Percentiles rank a stretch among this genome's conserved stretches.
Conservation (phyloP, 805 yeast genomes). For the Wickerhamomyces tratensis region DNA sequence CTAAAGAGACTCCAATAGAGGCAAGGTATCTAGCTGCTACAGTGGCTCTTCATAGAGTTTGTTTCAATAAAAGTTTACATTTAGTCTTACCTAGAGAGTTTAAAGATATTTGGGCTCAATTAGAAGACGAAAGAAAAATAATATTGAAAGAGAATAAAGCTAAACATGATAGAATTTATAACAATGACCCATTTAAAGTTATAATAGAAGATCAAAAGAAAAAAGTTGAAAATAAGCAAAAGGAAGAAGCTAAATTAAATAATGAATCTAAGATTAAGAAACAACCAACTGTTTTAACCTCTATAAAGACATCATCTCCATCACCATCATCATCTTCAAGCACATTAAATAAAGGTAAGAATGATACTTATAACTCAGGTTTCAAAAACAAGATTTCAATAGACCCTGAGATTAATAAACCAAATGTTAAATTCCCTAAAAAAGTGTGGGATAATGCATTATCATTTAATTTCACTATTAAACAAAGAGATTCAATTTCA, state of each 20-base stretch:
- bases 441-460: constrained; percentile 69
- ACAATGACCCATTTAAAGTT: constrained; percentile 69
- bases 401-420: neutral
- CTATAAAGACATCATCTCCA: constrained; percentile 9
- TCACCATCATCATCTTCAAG: neutral
- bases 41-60: constrained; percentile 69
- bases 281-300: constrained; percentile 35
- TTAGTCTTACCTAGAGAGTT: constrained; percentile 84
- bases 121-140: constrained; percentile 51
- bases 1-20: constrained; percentile 77
- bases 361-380: neutral
- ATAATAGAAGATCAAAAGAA: constrained; percentile 46
- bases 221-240: constrained; percentile 34
- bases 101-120: constrained; percentile 64
- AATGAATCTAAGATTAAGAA: constrained; percentile 41
- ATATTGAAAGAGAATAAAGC: constrained; percentile 34
- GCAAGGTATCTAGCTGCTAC: constrained; percentile 91
- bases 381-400: constrained; percentile 5
- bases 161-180: constrained; percentile 44
- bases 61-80: constrained; percentile 73
- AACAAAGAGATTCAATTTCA: constrained; percentile 56
- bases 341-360: constrained; percentile 1
- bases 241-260: constrained; percentile 32
- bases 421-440: constrained; percentile 24
- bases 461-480: constrained; percentile 56